Conservation (phyloP, 306 rosid species). For the Pachyrhizus erosus region DNA sequence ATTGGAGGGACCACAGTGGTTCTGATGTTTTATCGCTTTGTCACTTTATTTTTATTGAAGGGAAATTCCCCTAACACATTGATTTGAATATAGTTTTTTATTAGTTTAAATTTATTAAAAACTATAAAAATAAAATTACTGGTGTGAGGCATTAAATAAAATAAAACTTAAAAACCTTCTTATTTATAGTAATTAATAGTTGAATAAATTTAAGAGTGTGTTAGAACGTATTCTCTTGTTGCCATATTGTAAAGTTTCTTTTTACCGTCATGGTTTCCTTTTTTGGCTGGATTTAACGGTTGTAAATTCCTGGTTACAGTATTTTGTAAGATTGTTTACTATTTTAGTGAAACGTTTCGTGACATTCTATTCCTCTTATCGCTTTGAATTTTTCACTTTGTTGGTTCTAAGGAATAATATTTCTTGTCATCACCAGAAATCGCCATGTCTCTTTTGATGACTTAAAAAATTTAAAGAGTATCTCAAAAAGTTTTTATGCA, state of each 20-base stretch:
- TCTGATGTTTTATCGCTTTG: background rate
- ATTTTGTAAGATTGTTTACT: background rate
- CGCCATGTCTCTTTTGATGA: background rate
- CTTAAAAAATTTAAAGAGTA: background rate
- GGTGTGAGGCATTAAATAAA: too few relatives aligned
- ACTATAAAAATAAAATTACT: background rate
- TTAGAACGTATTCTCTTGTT: background rate
- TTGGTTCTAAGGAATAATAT: background rate
- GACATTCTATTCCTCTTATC: slow-evolving; percentile 3
- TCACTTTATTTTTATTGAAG: background rate
- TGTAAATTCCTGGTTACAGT: background rate
- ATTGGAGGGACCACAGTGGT: slow-evolving; percentile 1
- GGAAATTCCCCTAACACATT: background rate
- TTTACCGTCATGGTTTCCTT: background rate
- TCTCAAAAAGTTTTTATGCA: background rate
- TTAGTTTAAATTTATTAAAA: background rate
- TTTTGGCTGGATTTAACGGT: background rate
- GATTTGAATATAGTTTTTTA: background rate
- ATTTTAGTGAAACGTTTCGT: background rate
- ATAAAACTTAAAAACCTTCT: background rate
- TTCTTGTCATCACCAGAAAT: background rate
- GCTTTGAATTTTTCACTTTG: background rate
- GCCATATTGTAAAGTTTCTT: background rate
- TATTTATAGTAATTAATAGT: background rate
- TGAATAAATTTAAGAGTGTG: too few relatives aligned